phyloP scores from a whole-genome alignment of 805 yeast genomes.

The Metschnikowia vanudenii region DNA sequence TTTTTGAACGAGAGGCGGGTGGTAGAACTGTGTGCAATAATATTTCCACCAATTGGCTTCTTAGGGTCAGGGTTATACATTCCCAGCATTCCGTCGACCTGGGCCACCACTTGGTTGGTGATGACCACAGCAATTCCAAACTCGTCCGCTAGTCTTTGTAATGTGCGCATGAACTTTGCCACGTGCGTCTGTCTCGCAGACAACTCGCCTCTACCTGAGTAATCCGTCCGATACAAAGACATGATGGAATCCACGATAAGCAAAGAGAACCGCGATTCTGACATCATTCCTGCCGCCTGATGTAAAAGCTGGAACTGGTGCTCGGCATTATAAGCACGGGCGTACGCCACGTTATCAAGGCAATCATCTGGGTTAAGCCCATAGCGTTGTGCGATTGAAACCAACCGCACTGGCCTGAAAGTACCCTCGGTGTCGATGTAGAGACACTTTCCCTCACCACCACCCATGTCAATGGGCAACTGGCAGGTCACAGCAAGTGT shows the following conservation, averaged over 20 bases:
- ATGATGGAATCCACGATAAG: slow-evolving; percentile 95
- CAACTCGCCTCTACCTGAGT: slow-evolving; percentile 91
- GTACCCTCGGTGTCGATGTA: slow-evolving; percentile 98
- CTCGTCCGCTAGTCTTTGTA: slow-evolving; percentile 94
- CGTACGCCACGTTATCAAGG: slow-evolving; percentile 95
- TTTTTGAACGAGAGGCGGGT: slow-evolving; percentile 88
- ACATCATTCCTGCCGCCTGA: slow-evolving; percentile 94
- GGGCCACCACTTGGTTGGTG: slow-evolving; percentile 93
- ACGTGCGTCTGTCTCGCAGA: slow-evolving; percentile 94
- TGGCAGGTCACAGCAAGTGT: slow-evolving; percentile 97
- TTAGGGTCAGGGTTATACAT: slow-evolving; percentile 94
- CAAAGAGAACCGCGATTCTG: slow-evolving; percentile 85
- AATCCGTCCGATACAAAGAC: slow-evolving; percentile 95
- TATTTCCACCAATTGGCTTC: slow-evolving; percentile 98
- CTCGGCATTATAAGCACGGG: slow-evolving; percentile 95
- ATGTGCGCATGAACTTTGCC: slow-evolving; percentile 86
- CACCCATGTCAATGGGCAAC: slow-evolving; percentile 93
- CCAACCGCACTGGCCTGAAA: slow-evolving; percentile 86
- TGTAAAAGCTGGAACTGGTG: slow-evolving; percentile 85
- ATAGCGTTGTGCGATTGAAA: slow-evolving; percentile 86
- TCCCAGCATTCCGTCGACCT: slow-evolving; percentile 86
- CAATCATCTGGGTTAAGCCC: slow-evolving; percentile 92
- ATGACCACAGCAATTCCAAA: slow-evolving; percentile 96
- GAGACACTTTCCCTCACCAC: slow-evolving; percentile 96
- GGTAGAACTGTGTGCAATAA: slow-evolving; percentile 94